These are phyloP conservation scores for Mycena filopes DNA, from an alignment of 768 basidiomycete species.

Conservation along the genomic window DNA sequence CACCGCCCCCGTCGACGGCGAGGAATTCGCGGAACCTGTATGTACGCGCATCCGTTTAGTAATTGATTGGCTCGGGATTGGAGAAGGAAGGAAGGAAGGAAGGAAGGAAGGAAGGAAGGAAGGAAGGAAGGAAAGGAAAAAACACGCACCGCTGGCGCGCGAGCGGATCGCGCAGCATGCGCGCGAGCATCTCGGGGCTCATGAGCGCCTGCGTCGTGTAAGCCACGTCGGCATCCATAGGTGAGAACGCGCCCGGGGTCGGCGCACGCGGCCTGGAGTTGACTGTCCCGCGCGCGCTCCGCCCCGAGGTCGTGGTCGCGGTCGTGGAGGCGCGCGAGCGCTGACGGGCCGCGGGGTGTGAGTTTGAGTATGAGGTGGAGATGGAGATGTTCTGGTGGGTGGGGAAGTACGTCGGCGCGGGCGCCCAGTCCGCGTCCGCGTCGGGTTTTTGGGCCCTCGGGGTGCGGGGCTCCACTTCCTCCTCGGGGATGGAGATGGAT, in stretches of 20 bases:
- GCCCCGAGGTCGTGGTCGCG: conserved; percentile 1
- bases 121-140: not conserved
- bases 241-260: no score
- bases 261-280: no score
- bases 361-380: no score
- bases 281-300: no score
- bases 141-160: conserved; percentile 25
- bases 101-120: not conserved
- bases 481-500: conserved; percentile 22
- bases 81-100: no score
- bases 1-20: not conserved
- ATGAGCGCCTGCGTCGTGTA: conserved; percentile 28
- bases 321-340: conserved; percentile 21
- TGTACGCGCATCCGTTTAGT: no score
- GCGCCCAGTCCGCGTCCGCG: conserved; percentile 22
- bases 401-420: conserved; percentile 22
- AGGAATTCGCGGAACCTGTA: conserved; percentile 33
- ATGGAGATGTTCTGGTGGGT: conserved; percentile 8
- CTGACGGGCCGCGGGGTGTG: no score
- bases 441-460: not conserved
- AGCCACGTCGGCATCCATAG: conserved; percentile 24
- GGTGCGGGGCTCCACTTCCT: not conserved
- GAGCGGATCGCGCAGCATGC: conserved; percentile 26
- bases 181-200: conserved; percentile 27
- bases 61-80: no score